Conservation (phyloP, 2,329 filamentous ascomycete species). For the Ophiostoma perfectum region DNA sequence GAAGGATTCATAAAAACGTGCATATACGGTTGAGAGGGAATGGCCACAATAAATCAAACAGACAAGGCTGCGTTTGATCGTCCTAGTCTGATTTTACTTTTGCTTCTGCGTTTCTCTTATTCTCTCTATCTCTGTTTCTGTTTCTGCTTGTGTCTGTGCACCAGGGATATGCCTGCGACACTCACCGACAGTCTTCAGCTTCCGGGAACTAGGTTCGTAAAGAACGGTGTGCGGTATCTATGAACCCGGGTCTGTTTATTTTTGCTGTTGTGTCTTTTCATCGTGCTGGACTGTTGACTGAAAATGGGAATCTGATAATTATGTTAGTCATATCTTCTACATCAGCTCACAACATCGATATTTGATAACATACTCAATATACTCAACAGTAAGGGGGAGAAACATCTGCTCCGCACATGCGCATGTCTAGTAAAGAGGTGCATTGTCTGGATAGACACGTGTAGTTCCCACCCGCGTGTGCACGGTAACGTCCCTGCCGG, state of each 20-base stretch:
- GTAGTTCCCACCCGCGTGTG: no score
- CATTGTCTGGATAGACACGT: no score
- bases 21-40: no score
- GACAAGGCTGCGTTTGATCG: neutral
- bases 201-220: neutral
- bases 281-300: neutral
- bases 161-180: neutral
- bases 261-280: neutral
- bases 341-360: no score
- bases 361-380: no score
- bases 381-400: no score
- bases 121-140: neutral
- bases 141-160: neutral
- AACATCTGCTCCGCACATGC: no score
- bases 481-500: no score
- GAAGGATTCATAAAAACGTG: no score
- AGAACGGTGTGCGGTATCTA: neutral
- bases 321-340: no score
- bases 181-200: conserved; percentile 2
- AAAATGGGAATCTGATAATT: no score
- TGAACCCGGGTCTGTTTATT: neutral
- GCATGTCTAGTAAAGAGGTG: no score
- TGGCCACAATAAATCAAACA: neutral
- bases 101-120: neutral
- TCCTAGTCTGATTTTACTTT: neutral